Conservation (phyloP, 2,329 filamentous ascomycete species). For the Thielaviopsis populi region DNA sequence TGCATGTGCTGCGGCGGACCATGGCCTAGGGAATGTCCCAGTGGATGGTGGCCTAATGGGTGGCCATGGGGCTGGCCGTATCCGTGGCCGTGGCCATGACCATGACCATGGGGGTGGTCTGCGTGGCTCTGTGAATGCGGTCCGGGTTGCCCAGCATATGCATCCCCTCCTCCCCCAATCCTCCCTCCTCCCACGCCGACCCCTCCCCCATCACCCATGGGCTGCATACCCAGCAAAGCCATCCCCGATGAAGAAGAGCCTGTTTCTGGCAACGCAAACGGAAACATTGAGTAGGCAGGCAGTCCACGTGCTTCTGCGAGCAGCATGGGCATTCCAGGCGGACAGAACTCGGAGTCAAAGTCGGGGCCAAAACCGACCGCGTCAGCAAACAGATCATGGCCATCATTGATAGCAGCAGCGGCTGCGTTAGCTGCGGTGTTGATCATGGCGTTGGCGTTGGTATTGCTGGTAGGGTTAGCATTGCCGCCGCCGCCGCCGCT, state of each 20-base stretch:
- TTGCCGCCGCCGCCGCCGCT: neutral
- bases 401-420: neutral
- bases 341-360: slow-evolving; percentile 16
- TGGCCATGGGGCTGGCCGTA: neutral
- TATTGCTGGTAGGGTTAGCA: neutral
- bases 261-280: slow-evolving; percentile 7
- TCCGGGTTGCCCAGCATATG: neutral
- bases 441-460: neutral
- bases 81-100: slow-evolving; percentile 1
- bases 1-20: neutral
- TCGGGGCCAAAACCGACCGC: slow-evolving; percentile 3
- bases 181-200: neutral
- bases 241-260: neutral
- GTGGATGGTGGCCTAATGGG: neutral
- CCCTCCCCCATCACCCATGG: neutral
- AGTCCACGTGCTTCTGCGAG: slow-evolving; percentile 19
- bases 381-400: neutral
- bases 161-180: neutral
- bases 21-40: neutral
- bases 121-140: neutral
- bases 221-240: neutral
- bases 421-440: neutral
- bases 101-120: neutral
- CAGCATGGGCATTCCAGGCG: slow-evolving; percentile 17
- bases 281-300: slow-evolving; percentile 12